Base-by-base conservation (phyloP, 352 stramenopile genomes). In the Phytophthora boehmeriae region DNA sequence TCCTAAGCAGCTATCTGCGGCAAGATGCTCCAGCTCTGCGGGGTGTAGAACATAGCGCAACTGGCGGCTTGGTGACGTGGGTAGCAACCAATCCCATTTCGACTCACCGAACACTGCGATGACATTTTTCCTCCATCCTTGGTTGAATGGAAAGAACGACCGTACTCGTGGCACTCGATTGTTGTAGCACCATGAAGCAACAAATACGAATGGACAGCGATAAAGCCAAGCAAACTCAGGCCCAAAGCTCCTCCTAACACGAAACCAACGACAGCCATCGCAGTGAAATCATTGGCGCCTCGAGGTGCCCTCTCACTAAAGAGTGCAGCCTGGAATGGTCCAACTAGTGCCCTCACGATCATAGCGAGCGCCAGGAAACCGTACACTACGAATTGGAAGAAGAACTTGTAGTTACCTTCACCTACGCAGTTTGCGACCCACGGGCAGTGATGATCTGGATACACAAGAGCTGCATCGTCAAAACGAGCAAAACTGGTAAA, bases 371-470 rank as follows among this genome's bases (percentile, higher is more conserved):
- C 75, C 8, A 93, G 41, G 56, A 89, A 92, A 13, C 71, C 80
- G 63, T 95, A 91, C 32, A 83, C 73, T 38, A 96, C 76, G 43
- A 96, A 96, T 22, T 93, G 80, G 49, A 90, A 89, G 54, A 96
- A 96, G 56, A 78, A 96, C 62, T 93, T 92, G 80, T 94, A 94
- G 74, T 96, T 96, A 50, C 71, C 66, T 59, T 88, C 67, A 35
- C 87, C 87, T 19, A 96, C 73, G 51, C 87, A 96, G 63, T 95
- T 96, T 10, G 78, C 85, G 42, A 96, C 92, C 97, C 97, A 99
- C 14, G 97, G 97, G 73, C 97, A 99, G 75, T 99, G 96, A 87
- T 99, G 97, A 74, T 99, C 98, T 95, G 53, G 11, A 13, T 45
- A 9, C 43, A 46, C 14, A 1, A 20, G 1, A 19, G 30, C 17